Percentiles rank a stretch among this genome's conserved stretches.
phyloP scores from a whole-genome alignment of 352 stramenopile genomes.

The Globisporangium alternatum region DNA sequence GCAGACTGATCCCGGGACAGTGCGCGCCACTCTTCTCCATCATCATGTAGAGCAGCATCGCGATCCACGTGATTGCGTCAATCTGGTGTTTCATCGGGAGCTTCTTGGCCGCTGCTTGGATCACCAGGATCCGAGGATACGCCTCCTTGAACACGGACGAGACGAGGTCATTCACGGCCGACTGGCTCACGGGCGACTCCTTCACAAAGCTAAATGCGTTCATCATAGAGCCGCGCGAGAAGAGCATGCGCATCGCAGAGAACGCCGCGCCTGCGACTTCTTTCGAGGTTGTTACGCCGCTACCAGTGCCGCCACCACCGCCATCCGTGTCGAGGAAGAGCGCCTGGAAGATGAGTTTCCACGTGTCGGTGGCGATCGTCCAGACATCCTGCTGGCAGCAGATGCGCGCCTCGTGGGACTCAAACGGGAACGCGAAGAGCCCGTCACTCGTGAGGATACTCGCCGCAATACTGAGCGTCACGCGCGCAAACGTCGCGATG shows the following conservation, averaged over 20 bases:
- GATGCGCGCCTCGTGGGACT: constrained; percentile 78
- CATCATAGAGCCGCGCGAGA: constrained; percentile 43
- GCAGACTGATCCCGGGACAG: constrained; percentile 61
- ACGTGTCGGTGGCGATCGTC: constrained; percentile 72
- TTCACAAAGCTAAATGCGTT: constrained; percentile 28
- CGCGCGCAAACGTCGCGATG: constrained; percentile 50
- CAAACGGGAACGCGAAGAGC: constrained; percentile 72
- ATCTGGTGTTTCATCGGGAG: constrained; percentile 60
- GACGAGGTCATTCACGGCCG: constrained; percentile 62
- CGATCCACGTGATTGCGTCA: constrained; percentile 57
- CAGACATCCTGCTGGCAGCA: constrained; percentile 80
- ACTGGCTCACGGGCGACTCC: constrained; percentile 29
- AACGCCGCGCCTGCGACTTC: constrained; percentile 49
- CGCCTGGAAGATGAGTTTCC: constrained; percentile 79
- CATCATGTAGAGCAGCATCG: constrained; percentile 82
- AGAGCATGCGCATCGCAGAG: constrained; percentile 53
- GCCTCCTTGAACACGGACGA: constrained; percentile 67
- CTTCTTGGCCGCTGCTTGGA: constrained; percentile 40
- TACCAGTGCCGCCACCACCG: not conserved
- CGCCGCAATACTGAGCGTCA: constrained; percentile 51
- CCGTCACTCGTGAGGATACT: constrained; percentile 46
- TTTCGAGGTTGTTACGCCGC: not conserved
- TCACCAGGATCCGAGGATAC: constrained; percentile 45
- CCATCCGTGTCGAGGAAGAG: constrained; percentile 24
- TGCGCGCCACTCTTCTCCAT: constrained; percentile 70